phyloP scores from a whole-genome alignment of 164 flowering plant species.

The Dillenia turbinata region DNA sequence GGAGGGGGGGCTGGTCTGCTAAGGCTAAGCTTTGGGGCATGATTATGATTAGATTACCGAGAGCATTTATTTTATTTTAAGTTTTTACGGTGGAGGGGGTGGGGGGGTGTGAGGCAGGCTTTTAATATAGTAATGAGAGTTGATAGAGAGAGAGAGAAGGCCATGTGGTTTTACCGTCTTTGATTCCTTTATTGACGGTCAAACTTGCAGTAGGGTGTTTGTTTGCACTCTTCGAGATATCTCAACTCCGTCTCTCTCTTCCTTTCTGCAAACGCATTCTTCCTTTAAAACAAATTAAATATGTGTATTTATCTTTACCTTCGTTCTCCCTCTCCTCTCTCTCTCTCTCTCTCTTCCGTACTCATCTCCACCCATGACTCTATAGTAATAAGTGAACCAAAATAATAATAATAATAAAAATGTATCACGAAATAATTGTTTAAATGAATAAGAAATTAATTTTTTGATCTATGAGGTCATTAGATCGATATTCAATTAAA shows the following conservation, averaged over 20 bases:
- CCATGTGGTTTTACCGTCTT: slow-evolving; percentile 53
- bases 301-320: background rate
- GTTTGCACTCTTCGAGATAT: slow-evolving; percentile 34
- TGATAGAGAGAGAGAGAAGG: slow-evolving; percentile 5
- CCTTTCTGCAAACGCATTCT: slow-evolving; percentile 7
- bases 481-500: too few species aligned
- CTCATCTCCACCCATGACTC: too few species aligned
- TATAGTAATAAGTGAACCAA: too few species aligned
- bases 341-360: background rate
- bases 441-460: too few species aligned
- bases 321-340: background rate
- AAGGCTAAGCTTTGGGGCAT: slow-evolving; percentile 5
- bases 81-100: slow-evolving; percentile 8
- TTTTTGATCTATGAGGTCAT: too few species aligned
- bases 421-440: too few species aligned
- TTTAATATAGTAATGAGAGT: slow-evolving; percentile 11
- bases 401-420: too few species aligned
- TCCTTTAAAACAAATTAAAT: slow-evolving; percentile 7
- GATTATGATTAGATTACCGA: slow-evolving; percentile 33
- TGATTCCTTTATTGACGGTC: slow-evolving; percentile 67
- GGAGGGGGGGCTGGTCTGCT: too few species aligned
- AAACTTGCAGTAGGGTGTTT: slow-evolving; percentile 38
- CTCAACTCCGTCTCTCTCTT: slow-evolving; percentile 11
- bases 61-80: slow-evolving; percentile 12
- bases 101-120: slow-evolving; percentile 24